Evolutionary conservation across 805 yeast genomes (phyloP).

Genomic region (Naumovozyma baii): DNA sequence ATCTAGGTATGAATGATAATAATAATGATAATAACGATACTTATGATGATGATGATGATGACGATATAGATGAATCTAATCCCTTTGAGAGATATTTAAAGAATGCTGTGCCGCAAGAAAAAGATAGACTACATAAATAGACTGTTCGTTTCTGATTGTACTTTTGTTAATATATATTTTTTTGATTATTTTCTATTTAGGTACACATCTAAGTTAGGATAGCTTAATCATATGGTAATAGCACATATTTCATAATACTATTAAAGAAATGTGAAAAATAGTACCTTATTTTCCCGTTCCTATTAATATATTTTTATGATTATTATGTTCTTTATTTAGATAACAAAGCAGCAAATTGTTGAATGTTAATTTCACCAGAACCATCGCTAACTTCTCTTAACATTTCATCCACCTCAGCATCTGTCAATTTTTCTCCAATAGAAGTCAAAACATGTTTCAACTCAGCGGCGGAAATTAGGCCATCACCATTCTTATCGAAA

Average conservation of each 20-base stretch:
- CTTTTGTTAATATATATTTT: not conserved
- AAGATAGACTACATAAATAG: slow-evolving; percentile 28
- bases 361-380: slow-evolving; percentile 94
- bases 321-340: slow-evolving; percentile 44
- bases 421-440: slow-evolving; percentile 93
- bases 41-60: slow-evolving; percentile 7
- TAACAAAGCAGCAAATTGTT: slow-evolving; percentile 88
- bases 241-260: not conserved
- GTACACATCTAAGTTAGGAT: not conserved
- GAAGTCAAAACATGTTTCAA: slow-evolving; percentile 93
- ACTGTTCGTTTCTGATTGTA: not conserved
- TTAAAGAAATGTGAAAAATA: not conserved
- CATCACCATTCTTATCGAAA: slow-evolving; percentile 93
- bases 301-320: not conserved
- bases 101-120: slow-evolving; percentile 32
- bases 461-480: slow-evolving; percentile 93
- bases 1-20: not conserved
- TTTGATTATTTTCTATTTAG: too few relatives aligned
- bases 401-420: slow-evolving; percentile 96
- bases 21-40: not conserved
- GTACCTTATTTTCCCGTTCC: too few relatives aligned
- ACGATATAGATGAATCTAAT: slow-evolving; percentile 20
- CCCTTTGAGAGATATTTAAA: slow-evolving; percentile 32
- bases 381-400: slow-evolving; percentile 90
- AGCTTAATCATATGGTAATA: not conserved